phyloP scores from a whole-genome alignment of 257 asterid species.

The Solanum pimpinellifolium region DNA sequence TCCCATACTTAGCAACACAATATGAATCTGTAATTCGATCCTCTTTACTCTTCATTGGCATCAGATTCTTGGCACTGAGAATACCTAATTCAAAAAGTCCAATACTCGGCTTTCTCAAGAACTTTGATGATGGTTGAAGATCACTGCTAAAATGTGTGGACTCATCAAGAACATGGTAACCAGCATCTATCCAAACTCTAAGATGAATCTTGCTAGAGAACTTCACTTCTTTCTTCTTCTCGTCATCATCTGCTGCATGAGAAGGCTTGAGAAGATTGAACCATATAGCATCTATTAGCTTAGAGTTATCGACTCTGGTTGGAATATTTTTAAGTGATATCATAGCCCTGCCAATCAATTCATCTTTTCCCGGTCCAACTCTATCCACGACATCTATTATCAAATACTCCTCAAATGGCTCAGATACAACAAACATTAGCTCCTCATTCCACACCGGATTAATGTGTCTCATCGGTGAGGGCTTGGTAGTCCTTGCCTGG shows the following conservation, averaged over 20 bases:
- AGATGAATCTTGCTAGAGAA: constrained; percentile 76
- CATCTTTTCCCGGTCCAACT: constrained; percentile 52
- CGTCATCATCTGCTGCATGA: constrained; percentile 29
- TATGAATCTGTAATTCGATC: constrained; percentile 74
- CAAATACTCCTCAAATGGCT: constrained; percentile 68
- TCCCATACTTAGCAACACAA: constrained; percentile 93
- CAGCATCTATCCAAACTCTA: constrained; percentile 52
- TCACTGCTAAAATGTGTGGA: constrained; percentile 74
- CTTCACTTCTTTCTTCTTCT: constrained; percentile 63
- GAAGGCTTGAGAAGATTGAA: constrained; percentile 42
- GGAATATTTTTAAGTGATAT: constrained; percentile 46
- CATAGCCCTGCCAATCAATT: constrained; percentile 43
- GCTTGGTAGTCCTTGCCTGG: constrained; percentile 53
- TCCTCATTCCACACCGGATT: constrained; percentile 90
- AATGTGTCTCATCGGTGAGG: constrained; percentile 27
- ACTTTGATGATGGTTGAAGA: constrained; percentile 66
- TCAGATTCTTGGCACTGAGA: constrained; percentile 57
- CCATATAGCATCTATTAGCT: constrained; percentile 64
- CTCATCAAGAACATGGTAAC: constrained; percentile 90
- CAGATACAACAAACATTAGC: constrained; percentile 66
- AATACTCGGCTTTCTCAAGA: constrained; percentile 52
- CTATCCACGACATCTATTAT: constrained; percentile 53
- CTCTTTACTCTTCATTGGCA: constrained; percentile 67
- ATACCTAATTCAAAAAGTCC: constrained; percentile 89
- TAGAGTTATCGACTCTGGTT: constrained; percentile 30